Conservation (phyloP, 306 rosid genomes). For the Vigna reflexopilosa region DNA sequence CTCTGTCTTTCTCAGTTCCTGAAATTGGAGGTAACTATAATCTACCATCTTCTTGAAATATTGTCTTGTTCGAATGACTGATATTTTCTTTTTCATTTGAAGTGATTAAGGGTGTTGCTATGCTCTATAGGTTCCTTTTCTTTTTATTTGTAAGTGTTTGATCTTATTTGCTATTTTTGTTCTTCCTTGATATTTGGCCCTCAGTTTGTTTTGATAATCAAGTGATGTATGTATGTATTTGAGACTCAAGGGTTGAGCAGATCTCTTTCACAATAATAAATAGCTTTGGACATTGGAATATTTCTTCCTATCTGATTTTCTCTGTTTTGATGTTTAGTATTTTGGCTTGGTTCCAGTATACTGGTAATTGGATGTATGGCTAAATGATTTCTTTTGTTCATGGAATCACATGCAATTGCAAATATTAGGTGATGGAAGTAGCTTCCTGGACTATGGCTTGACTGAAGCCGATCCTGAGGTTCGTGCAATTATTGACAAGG, state of each 20-base stretch:
- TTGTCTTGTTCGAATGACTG: not conserved
- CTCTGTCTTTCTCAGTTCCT: conserved; percentile 57
- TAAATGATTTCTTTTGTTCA: conserved; percentile 10
- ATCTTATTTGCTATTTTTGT: not conserved
- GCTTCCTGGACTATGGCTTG: conserved; percentile 70
- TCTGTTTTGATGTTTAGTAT: not conserved
- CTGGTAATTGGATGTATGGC: conserved; percentile 4
- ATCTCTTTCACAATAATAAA: not conserved
- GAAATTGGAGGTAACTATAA: conserved; percentile 64
- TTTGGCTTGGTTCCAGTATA: not conserved
- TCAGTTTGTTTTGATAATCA: not conserved
- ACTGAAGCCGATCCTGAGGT: conserved; percentile 92
- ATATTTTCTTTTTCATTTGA: not conserved
- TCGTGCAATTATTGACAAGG: conserved; percentile 64
- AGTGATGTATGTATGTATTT: conserved; percentile 22
- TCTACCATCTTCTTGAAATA: not conserved
- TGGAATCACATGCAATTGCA: conserved; percentile 29
- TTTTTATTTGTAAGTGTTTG: not conserved
- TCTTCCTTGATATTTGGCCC: conserved; percentile 4
- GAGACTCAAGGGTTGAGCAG: conserved; percentile 5
- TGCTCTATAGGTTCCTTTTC: not conserved
- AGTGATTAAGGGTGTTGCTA: not conserved
- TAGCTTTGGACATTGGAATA: not conserved
- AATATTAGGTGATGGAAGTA: conserved; percentile 59
- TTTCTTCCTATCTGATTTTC: not conserved